Evolutionary conservation across 257 asterid species (phyloP), one percentile per base, ranked within the genome.

Genomic region (Penstemon newberryi): DNA sequence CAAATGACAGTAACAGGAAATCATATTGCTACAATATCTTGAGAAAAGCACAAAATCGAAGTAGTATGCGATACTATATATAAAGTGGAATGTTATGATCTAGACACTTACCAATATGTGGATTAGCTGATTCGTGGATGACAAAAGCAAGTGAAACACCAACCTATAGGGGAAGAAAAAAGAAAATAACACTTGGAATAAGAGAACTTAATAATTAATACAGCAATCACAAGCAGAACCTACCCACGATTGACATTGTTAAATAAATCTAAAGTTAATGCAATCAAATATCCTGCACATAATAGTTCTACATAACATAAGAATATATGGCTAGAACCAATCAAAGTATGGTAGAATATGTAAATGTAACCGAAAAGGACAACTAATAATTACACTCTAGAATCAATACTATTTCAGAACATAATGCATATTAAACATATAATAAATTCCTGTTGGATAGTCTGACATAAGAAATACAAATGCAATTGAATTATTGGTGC

Each of bases 101-200:
- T 3, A 3, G 52, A 46, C 19, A 73, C 96, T 79, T 67, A 93
- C 99, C 99, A 45, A 93, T 81, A 76, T 93, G 99, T 56, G 99
- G 99, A 77, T 93, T 93, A 62, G 99, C 99, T 63, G 99, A 93
- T 89, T 93, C 99, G 62, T 93, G 99, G 79, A 93, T 89, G 77
- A 93, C 99, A 87, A 93, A 93, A 81, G 99, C 99, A 81, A 93
- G 95, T 38, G 97, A 93, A 72, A 79, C 95, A 58, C 99, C 99
- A 75, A 93, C 99, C 99, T 93, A 46, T 18, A 67, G 46, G 69
- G 33, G 56, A 67, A 78, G 74, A 66, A 74, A 69, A 66, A 61
- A 69, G 67, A 59, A 42, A 51, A 40, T 33, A 60, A 39, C 11
- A 55, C 13, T 60, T 41, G 66, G 64, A 47, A 52, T 68, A 47